Conservation (phyloP, 805 yeast genomes). For the Kurtzmaniella fragi region DNA sequence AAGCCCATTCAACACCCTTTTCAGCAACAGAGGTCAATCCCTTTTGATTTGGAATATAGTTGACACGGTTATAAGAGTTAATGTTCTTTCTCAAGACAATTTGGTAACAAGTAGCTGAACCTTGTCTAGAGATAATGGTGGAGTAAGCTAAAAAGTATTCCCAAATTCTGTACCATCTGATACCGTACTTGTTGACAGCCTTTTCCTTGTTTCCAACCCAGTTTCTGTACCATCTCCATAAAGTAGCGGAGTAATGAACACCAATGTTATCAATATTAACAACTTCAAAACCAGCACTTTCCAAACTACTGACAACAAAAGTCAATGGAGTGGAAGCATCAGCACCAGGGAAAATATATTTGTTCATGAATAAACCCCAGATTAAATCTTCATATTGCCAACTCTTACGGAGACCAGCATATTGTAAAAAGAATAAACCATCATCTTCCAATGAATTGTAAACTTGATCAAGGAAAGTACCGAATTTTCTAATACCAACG, state of each 20-base stretch:
- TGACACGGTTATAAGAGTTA: conserved; percentile 78
- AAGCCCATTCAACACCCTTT: conserved; percentile 56
- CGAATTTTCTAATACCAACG: conserved; percentile 84
- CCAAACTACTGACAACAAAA: conserved; percentile 71
- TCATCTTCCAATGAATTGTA: conserved; percentile 87
- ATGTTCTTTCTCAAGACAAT: conserved; percentile 85
- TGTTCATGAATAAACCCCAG: conserved; percentile 96
- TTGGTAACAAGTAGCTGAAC: conserved; percentile 89
- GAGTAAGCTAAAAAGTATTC: conserved; percentile 83
- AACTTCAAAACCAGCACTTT: conserved; percentile 82
- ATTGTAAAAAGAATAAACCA: conserved; percentile 81
- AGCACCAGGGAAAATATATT: conserved; percentile 95
- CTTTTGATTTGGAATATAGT: conserved; percentile 72
- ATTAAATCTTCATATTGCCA: conserved; percentile 94
- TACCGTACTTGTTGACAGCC: conserved; percentile 75
- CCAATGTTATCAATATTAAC: conserved; percentile 84
- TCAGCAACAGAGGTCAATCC: conserved; percentile 61
- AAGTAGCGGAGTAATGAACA: conserved; percentile 85
- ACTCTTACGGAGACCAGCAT: conserved; percentile 83
- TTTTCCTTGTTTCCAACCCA: conserved; percentile 82
- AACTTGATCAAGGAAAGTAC: conserved; percentile 71
- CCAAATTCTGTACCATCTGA: conserved; percentile 91
- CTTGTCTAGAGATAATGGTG: conserved; percentile 84
- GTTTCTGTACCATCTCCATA: conserved; percentile 93
- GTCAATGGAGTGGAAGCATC: conserved; percentile 94